Evolutionary conservation across 768 basidiomycete genomes (phyloP).

Genomic region (Clitopilus hobsonii): DNA sequence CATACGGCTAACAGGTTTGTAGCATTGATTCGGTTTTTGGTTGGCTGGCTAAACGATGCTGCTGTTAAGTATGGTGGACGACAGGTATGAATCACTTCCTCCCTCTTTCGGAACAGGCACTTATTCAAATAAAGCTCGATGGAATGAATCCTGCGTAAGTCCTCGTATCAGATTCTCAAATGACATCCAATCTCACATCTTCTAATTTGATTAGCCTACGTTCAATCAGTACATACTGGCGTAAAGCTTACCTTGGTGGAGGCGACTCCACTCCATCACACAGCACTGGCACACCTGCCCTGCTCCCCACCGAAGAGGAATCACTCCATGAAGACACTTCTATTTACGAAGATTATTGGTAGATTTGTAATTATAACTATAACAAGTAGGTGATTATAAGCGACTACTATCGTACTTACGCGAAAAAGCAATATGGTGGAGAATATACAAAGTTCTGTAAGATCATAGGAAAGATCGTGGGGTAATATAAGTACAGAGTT

Average conservation of each 20-base stretch:
- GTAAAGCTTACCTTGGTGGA: too few species aligned
- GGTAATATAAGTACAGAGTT: too few species aligned
- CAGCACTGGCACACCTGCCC: too few species aligned
- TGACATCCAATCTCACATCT: background rate
- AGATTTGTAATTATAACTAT: background rate
- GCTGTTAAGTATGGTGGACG: constrained; percentile 32
- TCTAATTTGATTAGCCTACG: too few species aligned
- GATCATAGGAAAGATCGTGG: background rate
- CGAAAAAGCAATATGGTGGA: background rate
- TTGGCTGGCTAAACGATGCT: constrained; percentile 35
- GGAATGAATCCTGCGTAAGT: background rate
- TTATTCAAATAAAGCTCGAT: background rate
- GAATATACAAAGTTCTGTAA: background rate
- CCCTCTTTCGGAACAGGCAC: background rate
- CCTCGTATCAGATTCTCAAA: background rate
- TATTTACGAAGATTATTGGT: background rate
- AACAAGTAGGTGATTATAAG: background rate
- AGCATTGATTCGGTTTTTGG: constrained; percentile 24
- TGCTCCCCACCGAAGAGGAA: too few species aligned
- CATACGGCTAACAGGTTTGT: too few species aligned
- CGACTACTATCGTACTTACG: background rate
- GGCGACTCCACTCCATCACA: too few species aligned
- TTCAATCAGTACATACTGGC: too few species aligned
- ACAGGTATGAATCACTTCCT: constrained; percentile 17
- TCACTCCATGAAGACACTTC: background rate